phyloP scores from a whole-genome alignment of 768 basidiomycete genomes.

The Sistotremastrum niveocremeum region DNA sequence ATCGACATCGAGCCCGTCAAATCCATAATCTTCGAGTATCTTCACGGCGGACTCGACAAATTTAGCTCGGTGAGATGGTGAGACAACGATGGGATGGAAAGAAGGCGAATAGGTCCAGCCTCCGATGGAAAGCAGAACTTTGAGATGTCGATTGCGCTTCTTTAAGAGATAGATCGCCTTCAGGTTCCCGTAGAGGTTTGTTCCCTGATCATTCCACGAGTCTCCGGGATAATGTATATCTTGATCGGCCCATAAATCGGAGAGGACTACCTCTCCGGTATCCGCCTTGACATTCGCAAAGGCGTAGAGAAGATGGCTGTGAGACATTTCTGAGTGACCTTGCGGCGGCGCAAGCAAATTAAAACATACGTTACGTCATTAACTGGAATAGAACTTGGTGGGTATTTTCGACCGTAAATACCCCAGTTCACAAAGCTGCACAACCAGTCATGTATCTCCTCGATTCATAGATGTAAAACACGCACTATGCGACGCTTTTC shows the following conservation, averaged over 20 bases:
- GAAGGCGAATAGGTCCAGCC: slow-evolving; percentile 90
- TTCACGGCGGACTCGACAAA: slow-evolving; percentile 76
- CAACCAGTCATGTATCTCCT: not conserved
- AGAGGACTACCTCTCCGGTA: slow-evolving; percentile 75
- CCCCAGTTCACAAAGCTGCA: slow-evolving; percentile 31
- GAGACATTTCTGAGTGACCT: not conserved
- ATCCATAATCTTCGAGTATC: slow-evolving; percentile 76
- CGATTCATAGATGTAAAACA: not conserved
- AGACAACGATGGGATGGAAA: slow-evolving; percentile 72
- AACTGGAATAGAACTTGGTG: slow-evolving; percentile 70
- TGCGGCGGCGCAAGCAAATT: not conserved
- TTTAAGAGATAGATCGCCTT: slow-evolving; percentile 89
- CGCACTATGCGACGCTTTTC: slow-evolving; percentile 3
- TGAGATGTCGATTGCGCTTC: slow-evolving; percentile 69
- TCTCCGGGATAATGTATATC: slow-evolving; percentile 95
- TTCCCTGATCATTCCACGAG: slow-evolving; percentile 85
- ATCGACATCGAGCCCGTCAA: slow-evolving; percentile 87
- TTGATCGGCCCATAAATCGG: slow-evolving; percentile 90
- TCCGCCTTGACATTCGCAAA: slow-evolving; percentile 82
- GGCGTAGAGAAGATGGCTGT: slow-evolving; percentile 79
- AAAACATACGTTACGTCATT: slow-evolving; percentile 69
- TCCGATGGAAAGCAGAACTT: slow-evolving; percentile 78
- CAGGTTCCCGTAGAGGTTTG: slow-evolving; percentile 90
- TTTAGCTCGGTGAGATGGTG: slow-evolving; percentile 42
- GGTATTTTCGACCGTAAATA: slow-evolving; percentile 89